Evolutionary conservation across 768 basidiomycete species (phyloP), one percentile per base, ranked within the genome.

Genomic region (Dioszegia crocea): DNA sequence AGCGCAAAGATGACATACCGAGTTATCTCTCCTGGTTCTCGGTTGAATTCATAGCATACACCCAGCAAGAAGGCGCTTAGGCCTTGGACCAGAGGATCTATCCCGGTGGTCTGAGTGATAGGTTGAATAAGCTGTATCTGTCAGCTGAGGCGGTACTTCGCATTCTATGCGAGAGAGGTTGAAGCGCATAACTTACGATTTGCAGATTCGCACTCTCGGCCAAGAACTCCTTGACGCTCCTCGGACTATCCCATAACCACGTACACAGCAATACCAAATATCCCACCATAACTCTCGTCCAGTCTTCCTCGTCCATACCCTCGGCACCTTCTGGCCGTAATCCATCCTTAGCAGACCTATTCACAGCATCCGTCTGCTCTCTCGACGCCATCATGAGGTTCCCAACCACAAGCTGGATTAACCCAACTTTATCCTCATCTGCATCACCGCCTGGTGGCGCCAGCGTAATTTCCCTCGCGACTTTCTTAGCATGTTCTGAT

Each of bases 161-260:
- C 27, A 19, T 26, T 16, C 1, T 8, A 29, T 27, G 11, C 41
- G 40, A 4, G 27, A 17, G 26, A 4, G 23, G 29, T 19, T 12
- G 16, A 40, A 16, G 6, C 10, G 23, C 31, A 1, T 1, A 0
- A 84, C 91, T 69, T 76, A 97, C 93, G 68, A 92, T 86, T 54
- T 89, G 88, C 48, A 99, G 78, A 51, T 91, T 91, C 21, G 92
- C 91, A 6, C 90, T 87, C 68, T 82, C 81, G 41, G 89, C 86
- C 63, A 99, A 80, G 70, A 97, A 94, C 71, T 89, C 91, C 61
- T 85, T 82, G 51, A 96, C 91, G 0, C 88, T 86, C 52, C 81
- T 83, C 0, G 92, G 86, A 67, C 96, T 93, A 68, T 98, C 94
- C 93, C 93, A 99, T 6, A 96, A 80, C 96, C 96, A 99, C 62